Conservation (phyloP, 371 early-diverging fungal species). For the Thermomucor indicae-seudaticae region DNA sequence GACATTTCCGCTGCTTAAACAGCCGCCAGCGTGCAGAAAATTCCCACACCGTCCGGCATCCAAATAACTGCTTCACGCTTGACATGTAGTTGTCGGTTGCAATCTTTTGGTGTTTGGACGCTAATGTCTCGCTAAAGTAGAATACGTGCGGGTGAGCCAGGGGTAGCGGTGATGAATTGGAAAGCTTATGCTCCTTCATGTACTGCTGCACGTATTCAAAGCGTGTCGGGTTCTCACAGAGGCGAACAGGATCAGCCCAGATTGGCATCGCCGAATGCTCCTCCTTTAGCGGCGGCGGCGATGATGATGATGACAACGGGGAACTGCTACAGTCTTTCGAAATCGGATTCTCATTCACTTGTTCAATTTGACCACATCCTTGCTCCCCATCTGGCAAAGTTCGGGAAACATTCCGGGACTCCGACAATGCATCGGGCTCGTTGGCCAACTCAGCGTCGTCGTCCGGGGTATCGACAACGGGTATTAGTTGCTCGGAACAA, state of each 20-base stretch:
- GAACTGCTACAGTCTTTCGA: too few species aligned
- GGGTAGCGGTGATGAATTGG: slow-evolving; percentile 14
- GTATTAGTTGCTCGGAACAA: too few species aligned
- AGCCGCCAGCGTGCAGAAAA: slow-evolving; percentile 53
- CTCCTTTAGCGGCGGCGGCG: background rate
- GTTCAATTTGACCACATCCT: too few species aligned
- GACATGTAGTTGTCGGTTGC: slow-evolving; percentile 33
- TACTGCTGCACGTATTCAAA: slow-evolving; percentile 21
- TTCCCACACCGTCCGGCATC: slow-evolving; percentile 48
- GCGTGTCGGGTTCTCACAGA: slow-evolving; percentile 28
- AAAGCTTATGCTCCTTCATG: slow-evolving; percentile 14
- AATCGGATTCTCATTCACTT: too few species aligned
- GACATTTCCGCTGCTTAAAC: slow-evolving; percentile 26
- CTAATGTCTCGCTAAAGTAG: slow-evolving; percentile 48
- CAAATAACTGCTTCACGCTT: slow-evolving; percentile 42
- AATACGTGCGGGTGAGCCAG: slow-evolving; percentile 23
- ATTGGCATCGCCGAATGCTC: slow-evolving; percentile 22
- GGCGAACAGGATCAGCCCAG: slow-evolving; percentile 34
- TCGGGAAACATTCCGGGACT: too few species aligned
- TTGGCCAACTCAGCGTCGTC: too few species aligned
- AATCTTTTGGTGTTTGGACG: slow-evolving; percentile 27
- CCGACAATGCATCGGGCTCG: too few species aligned
- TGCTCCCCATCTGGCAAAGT: too few species aligned
- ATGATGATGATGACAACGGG: too few species aligned
- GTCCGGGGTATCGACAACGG: too few species aligned